phyloP scores from a whole-genome alignment of 1,284 basidiomycete genomes.

The Apiotrichum laibachii region DNA sequence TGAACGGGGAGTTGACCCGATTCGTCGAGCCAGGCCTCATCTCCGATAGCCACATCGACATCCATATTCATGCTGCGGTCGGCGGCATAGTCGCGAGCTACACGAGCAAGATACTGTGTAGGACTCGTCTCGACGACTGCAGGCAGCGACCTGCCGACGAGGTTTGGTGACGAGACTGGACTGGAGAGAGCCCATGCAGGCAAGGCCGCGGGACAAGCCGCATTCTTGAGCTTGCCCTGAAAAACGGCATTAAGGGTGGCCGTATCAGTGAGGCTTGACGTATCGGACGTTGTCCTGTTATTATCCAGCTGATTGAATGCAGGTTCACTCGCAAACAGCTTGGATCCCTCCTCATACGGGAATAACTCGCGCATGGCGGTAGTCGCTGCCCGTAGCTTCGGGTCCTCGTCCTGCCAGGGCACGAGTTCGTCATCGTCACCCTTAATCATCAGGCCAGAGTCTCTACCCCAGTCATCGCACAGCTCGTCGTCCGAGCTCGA shows the following conservation, averaged over 20 bases:
- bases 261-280: conserved; percentile 27
- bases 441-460: conserved; percentile 34
- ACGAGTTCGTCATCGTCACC: conserved; percentile 27
- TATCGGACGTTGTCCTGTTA: conserved; percentile 29
- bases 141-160: conserved; percentile 18
- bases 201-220: conserved; percentile 29
- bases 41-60: conserved; percentile 27
- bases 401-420: conserved; percentile 38
- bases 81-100: conserved; percentile 15
- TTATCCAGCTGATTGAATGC: conserved; percentile 37
- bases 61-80: conserved; percentile 30
- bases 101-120: conserved; percentile 32
- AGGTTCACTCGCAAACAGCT: conserved; percentile 15
- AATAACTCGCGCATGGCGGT: conserved; percentile 44
- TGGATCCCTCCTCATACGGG: conserved; percentile 22
- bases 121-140: conserved; percentile 30
- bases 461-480: conserved; percentile 41
- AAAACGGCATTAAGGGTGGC: conserved; percentile 20
- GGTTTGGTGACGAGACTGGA: conserved; percentile 38
- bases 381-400: conserved; percentile 42
- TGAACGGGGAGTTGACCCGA: conserved; percentile 42
- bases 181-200: conserved; percentile 37
- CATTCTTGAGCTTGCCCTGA: conserved; percentile 32
- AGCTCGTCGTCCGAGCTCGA: conserved; percentile 46
- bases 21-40: conserved; percentile 39